Evolutionary conservation across 2,329 filamentous ascomycete species (phyloP).

Genomic region (Fusarium anguioides): DNA sequence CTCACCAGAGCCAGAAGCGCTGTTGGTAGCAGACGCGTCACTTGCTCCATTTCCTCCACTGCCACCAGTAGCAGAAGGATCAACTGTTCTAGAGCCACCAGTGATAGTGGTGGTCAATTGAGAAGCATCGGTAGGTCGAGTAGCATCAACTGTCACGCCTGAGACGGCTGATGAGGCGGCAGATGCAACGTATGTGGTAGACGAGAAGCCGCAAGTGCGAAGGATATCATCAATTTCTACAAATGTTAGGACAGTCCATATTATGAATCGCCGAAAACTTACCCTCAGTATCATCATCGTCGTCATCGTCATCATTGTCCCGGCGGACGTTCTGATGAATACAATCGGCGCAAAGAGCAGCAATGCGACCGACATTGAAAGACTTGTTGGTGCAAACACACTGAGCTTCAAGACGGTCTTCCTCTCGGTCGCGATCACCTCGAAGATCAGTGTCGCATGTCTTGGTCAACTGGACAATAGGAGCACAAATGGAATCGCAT

Average conservation of each 20-base stretch:
- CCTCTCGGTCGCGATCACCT: constrained; percentile 47
- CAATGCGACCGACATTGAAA: constrained; percentile 52
- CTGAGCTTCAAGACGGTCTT: constrained; percentile 53
- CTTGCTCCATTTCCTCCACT: neutral
- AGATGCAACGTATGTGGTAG: constrained; percentile 46
- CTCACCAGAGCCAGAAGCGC: constrained; percentile 20
- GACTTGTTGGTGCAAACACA: constrained; percentile 56
- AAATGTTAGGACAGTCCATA: neutral
- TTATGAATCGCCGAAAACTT: neutral
- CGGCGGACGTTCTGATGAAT: constrained; percentile 49
- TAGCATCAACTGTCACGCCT: constrained; percentile 49
- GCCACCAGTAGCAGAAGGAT: constrained; percentile 12
- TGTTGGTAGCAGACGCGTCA: neutral
- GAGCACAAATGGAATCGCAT: constrained; percentile 52
- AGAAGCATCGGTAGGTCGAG: constrained; percentile 46
- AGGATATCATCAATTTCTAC: constrained; percentile 52
- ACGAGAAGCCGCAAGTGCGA: constrained; percentile 50
- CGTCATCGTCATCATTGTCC: constrained; percentile 33
- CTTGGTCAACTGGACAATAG: constrained; percentile 50
- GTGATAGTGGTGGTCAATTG: constrained; percentile 52
- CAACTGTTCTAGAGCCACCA: constrained; percentile 22
- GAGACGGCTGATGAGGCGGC: constrained; percentile 43
- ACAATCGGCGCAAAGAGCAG: constrained; percentile 53
- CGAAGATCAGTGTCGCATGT: constrained; percentile 51
- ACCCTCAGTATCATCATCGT: constrained; percentile 43